Conservation (phyloP, 1,284 basidiomycete species). For the Porphyrellus sp. region DNA sequence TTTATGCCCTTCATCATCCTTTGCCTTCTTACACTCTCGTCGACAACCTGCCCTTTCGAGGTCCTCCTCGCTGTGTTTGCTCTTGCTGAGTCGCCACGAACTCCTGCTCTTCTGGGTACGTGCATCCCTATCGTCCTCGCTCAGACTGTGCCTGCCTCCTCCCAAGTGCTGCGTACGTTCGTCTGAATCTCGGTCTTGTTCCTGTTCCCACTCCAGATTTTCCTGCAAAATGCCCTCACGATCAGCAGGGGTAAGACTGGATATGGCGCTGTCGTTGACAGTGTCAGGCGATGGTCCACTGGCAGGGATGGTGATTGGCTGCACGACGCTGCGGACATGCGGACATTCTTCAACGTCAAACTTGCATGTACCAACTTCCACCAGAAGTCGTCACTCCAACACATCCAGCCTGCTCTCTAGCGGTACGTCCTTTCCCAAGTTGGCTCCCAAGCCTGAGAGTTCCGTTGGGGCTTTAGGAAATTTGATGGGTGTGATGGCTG, state of each 20-base stretch:
- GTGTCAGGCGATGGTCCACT: constrained; percentile 41
- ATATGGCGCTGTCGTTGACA: constrained; percentile 68
- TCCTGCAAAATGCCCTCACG: constrained; percentile 23
- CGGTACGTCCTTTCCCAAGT: constrained; percentile 16
- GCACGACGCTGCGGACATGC: constrained; percentile 49
- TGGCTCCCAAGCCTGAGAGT: constrained; percentile 22
- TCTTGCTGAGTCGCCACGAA: constrained; percentile 26
- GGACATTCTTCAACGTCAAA: constrained; percentile 36
- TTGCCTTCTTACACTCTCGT: constrained; percentile 26
- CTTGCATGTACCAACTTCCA: constrained; percentile 66
- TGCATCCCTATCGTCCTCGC: constrained; percentile 33
- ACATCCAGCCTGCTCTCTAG: constrained; percentile 57
- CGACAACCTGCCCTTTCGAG: constrained; percentile 32
- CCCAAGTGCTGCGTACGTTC: constrained; percentile 49
- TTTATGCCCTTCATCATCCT: constrained; percentile 37
- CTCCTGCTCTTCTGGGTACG: constrained; percentile 33
- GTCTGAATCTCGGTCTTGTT: constrained; percentile 46
- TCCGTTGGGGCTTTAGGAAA: constrained; percentile 31
- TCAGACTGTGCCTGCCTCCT: constrained; percentile 34
- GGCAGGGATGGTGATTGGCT: constrained; percentile 43
- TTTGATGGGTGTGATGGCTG: constrained; percentile 44
- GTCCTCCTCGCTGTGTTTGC: constrained; percentile 32
- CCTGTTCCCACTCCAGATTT: constrained; percentile 30
- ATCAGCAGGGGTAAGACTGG: constrained; percentile 67
- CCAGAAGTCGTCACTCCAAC: constrained; percentile 56